Evolutionary conservation across 352 stramenopile species (phyloP), one percentile per base, ranked within the genome.

Genomic region (Globisporangium cylindrosporum): DNA sequence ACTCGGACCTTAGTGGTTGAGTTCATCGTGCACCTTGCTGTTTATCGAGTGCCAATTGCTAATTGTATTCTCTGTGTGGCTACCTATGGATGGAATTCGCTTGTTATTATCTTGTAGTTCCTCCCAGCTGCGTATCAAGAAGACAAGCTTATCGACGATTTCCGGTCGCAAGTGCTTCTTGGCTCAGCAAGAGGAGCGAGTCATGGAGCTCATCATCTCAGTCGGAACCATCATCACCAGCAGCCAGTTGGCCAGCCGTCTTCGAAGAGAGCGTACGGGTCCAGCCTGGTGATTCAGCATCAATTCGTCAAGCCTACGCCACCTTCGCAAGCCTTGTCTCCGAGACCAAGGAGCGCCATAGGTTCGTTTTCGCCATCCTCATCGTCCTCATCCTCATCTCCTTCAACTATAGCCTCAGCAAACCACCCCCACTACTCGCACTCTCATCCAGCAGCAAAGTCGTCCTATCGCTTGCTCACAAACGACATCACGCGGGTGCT

Each of bases 281-380:
- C 78, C 22, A 88, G 79, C 51, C 72, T 90, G 36, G 76, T 90
- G 12, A 90, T 90, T 51, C 81, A 90, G 63, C 81, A 90, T 59
- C 76, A 86, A 20, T 65, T 83, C 9, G 63, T 64, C 22, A 77
- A 66, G 29, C 49, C 73, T 6, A 36, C 49, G 2, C 32, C 36
- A 9, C 67, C 56, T 20, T 5, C 25, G 38, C 1, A 25, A 59
- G 5, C 24, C 24, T 2, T 3, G 7, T n/a, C 54, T n/a, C 54
- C 41, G 3, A 7, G 53, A 20, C 46, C 59, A 5, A 64, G 56
- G 46, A 55, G 46, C 14, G 43, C 62, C 3, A 22, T 29, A 32
- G 14, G 22, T 24, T 14, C 25, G 15, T 20, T 49, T 0, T 51
- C 46, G 12, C 7, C 55, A 15, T 34, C 27, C 27, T 3, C 32